Percentiles rank a stretch among this genome's conserved stretches.
These are phyloP conservation scores for Amaranthus cruentus DNA, from an alignment of 148 eudicot species.

Conservation along the genomic window DNA sequence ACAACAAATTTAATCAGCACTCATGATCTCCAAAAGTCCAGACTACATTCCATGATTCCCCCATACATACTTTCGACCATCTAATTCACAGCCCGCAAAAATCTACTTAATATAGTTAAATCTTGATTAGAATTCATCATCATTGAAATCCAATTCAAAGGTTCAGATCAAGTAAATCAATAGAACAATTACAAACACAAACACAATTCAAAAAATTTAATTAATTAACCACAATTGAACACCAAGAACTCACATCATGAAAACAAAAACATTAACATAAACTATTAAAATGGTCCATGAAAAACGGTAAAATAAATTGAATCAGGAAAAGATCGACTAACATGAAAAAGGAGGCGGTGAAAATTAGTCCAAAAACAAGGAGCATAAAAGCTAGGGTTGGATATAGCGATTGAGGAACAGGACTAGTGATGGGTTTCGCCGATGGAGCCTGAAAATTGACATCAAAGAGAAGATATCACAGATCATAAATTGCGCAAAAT, in stretches of 20 bases:
- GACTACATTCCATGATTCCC: too few relatives aligned
- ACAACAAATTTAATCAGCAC: too few relatives aligned
- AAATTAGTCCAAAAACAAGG: slow-evolving; percentile 64
- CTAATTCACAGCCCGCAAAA: background rate
- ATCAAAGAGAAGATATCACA: background rate
- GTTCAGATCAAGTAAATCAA: background rate
- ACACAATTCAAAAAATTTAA: background rate
- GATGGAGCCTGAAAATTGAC: slow-evolving; percentile 41
- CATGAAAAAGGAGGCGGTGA: slow-evolving; percentile 93
- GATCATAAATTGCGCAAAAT: slow-evolving; percentile 9
- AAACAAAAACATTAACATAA: background rate
- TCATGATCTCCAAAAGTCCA: too few relatives aligned
- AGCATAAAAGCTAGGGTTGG: slow-evolving; percentile 71
- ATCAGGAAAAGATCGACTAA: slow-evolving; percentile 30
- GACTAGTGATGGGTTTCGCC: slow-evolving; percentile 67
- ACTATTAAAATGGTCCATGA: background rate
- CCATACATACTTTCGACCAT: background rate
- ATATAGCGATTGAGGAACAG: slow-evolving; percentile 63
- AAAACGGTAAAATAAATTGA: background rate
- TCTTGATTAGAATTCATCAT: background rate
- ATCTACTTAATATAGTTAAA: background rate
- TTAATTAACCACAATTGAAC: background rate
- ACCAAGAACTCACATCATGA: background rate
- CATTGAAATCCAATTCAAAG: background rate
- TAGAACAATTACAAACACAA: background rate